phyloP scores from a whole-genome alignment of 2,329 filamentous ascomycete species.

The Monosporascus sp. region DNA sequence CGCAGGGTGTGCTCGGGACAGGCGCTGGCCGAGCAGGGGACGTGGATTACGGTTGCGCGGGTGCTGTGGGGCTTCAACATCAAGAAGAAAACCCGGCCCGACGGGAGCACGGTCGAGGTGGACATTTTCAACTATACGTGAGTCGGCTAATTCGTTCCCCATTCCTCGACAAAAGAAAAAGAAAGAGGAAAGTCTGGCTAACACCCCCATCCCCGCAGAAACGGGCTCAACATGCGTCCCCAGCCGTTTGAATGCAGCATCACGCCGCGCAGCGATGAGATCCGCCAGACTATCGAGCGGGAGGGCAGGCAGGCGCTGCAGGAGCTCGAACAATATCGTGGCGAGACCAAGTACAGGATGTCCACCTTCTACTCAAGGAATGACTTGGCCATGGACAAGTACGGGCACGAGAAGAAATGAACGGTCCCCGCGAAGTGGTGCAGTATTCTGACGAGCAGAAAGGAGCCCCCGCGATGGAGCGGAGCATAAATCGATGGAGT shows the following conservation, averaged over 20 bases:
- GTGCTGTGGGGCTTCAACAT: slow-evolving; percentile 55
- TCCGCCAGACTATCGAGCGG: slow-evolving; percentile 43
- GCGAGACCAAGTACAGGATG: slow-evolving; percentile 54
- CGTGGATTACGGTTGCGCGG: slow-evolving; percentile 52
- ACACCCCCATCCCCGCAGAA: slow-evolving; percentile 27
- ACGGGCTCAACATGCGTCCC: slow-evolving; percentile 55
- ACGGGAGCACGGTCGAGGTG: slow-evolving; percentile 43
- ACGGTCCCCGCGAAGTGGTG: no score
- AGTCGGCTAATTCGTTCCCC: slow-evolving; percentile 21
- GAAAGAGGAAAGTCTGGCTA: not conserved
- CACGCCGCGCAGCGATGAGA: slow-evolving; percentile 41
- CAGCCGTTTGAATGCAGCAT: slow-evolving; percentile 51
- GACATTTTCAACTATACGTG: slow-evolving; percentile 53
- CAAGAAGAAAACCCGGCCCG: slow-evolving; percentile 28
- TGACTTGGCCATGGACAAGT: slow-evolving; percentile 26
- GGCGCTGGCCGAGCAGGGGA: slow-evolving; percentile 53
- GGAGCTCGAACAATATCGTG: slow-evolving; percentile 47
- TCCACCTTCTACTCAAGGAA: slow-evolving; percentile 42
- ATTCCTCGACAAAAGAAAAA: no score
- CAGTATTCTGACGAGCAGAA: no score
- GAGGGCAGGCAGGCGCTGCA: slow-evolving; percentile 48
- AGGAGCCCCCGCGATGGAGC: no score
- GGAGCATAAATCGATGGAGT: no score
- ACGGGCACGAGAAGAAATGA: slow-evolving; percentile 18
- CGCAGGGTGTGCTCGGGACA: slow-evolving; percentile 48